These are phyloP conservation scores for Solanum corneliomulleri DNA, from an alignment of 257 asterid genomes.

Conservation along the genomic window DNA sequence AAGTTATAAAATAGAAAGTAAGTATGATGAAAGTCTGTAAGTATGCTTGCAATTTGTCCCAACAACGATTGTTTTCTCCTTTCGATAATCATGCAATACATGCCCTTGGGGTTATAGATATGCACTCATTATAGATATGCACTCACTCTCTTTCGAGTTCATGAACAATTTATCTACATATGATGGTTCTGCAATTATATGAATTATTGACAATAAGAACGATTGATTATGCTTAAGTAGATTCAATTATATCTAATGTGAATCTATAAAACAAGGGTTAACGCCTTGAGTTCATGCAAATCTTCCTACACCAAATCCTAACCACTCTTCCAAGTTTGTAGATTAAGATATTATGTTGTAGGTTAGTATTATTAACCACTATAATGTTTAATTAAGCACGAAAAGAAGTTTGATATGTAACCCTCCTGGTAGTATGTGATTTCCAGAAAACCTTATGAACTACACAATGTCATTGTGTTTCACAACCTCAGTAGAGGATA, in stretches of 20 bases:
- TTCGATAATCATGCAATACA: neutral
- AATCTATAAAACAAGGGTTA: neutral
- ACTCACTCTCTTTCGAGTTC: neutral
- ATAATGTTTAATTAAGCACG: no score
- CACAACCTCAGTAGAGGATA: neutral
- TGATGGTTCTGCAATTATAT: neutral
- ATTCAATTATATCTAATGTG: neutral
- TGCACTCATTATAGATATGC: neutral
- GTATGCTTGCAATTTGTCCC: neutral
- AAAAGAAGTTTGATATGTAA: neutral
- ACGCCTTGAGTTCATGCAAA: neutral
- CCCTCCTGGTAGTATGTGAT: neutral
- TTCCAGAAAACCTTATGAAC: neutral
- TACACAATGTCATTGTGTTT: neutral
- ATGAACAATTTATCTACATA: neutral
- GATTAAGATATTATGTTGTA: neutral
- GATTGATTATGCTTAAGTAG: neutral
- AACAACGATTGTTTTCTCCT: neutral
- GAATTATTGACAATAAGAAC: neutral
- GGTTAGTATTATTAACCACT: neutral
- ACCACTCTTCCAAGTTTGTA: neutral
- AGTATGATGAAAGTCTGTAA: neutral
- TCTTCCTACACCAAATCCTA: neutral
- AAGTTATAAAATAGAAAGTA: no score
- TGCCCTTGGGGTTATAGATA: neutral